Conservation (phyloP, 306 rosid species). For the Acmispon strigosus region DNA sequence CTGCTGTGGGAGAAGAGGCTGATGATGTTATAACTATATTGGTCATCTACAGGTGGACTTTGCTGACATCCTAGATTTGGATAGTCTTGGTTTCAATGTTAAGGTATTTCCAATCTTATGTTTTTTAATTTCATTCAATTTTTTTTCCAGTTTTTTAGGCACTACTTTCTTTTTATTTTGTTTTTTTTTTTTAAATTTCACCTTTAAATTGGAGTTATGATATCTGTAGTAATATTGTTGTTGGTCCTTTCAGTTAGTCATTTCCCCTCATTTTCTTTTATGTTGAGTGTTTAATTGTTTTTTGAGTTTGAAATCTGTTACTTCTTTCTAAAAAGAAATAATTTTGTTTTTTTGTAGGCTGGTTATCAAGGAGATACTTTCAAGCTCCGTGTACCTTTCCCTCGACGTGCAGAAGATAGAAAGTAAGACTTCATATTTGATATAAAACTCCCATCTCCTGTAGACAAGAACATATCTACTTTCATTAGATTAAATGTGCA, state of each 20-base stretch:
- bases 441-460: not conserved
- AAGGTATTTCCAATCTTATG: conserved; percentile 43
- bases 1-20: not conserved
- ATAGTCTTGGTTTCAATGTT: conserved; percentile 85
- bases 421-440: conserved; percentile 53
- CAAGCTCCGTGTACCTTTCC: conserved; percentile 92
- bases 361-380: conserved; percentile 59
- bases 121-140: not conserved
- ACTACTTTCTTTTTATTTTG: not conserved
- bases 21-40: conserved; percentile 16
- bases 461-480: not conserved
- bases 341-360: conserved; percentile 36
- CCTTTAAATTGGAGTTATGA: not conserved
- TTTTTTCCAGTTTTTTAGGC: not conserved
- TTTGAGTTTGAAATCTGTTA: not conserved
- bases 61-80: conserved; percentile 86
- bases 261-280: not conserved
- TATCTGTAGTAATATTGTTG: not conserved
- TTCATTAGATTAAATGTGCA: not conserved
- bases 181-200: not conserved
- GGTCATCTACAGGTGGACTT: conserved; percentile 66
- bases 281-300: not conserved
- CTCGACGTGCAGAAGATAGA: conserved; percentile 81
- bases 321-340: not conserved
- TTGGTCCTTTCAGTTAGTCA: not conserved